These are phyloP conservation scores for Polyplosphaeria fusca DNA, from an alignment of 495 filamentous ascomycete species.

Conservation along the genomic window DNA sequence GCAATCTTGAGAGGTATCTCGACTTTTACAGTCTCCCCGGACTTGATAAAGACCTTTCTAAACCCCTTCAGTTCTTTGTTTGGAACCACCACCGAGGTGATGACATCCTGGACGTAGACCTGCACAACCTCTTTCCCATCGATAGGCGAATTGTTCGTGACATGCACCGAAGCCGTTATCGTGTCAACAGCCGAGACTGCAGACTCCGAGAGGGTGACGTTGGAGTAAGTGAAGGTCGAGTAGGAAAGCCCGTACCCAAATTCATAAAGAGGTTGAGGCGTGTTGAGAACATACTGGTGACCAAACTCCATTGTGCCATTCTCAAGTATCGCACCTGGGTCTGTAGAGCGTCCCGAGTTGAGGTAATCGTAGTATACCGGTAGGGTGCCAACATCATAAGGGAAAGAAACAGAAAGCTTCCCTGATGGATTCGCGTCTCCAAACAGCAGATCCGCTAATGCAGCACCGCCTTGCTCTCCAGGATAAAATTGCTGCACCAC, in stretches of 20 bases:
- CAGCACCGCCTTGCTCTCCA: constrained; percentile 52
- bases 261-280: constrained; percentile 56
- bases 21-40: constrained; percentile 68
- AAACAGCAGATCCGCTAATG: constrained; percentile 38
- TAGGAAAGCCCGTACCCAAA: constrained; percentile 72
- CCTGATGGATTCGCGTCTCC: constrained; percentile 35
- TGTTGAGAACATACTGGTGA: constrained; percentile 61
- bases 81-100: constrained; percentile 52
- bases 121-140: constrained; percentile 76
- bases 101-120: constrained; percentile 61
- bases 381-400: constrained; percentile 59
- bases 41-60: constrained; percentile 67
- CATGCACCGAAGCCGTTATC: constrained; percentile 49
- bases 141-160: constrained; percentile 65
- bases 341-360: constrained; percentile 57
- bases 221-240: constrained; percentile 68
- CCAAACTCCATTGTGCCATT: constrained; percentile 64
- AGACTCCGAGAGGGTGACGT: constrained; percentile 51
- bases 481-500: constrained; percentile 71
- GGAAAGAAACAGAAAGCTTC: constrained; percentile 55
- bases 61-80: constrained; percentile 79
- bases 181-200: constrained; percentile 49
- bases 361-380: constrained; percentile 70
- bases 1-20: constrained; percentile 55
- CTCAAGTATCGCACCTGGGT: constrained; percentile 45